Evolutionary conservation across 495 filamentous ascomycete genomes (phyloP), one percentile per base, ranked within the genome.

Genomic region (Neurospora sp.): DNA sequence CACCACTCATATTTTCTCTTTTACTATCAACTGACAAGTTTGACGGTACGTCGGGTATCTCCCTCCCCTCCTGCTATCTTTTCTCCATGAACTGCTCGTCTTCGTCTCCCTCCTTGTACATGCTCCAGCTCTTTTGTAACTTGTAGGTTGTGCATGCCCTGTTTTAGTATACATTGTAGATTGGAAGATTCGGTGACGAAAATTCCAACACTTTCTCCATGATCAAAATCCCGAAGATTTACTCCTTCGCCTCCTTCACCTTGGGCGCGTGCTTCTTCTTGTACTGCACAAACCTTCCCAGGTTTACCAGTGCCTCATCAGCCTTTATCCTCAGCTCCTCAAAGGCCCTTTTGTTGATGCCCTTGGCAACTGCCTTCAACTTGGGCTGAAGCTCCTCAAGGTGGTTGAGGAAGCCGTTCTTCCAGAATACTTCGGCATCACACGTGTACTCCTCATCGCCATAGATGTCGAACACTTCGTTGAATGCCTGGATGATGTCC

Each of bases 391-490:
- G 79, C 39, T 83, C 86, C 73, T 89, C 85, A 3, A 90, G 79
- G 76, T 89, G 87, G 77, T 83, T 79, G 59, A 89, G 78, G 76
- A 90, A 90, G n/a, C 82, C 83, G 71, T 87, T 82, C 70, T 84
- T 86, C 84, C 87, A 88, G 76, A 91, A 91, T 4, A 90, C 87
- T 43, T 88, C 85, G 72, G 78, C 82, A 73, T 90, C 89, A 74
- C 85, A 88, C 39, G 81, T 78, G 71, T 80, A 84, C 19, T 82
- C 81, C 72, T 86, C 85, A 71, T 91, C 89, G 8, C 86, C 86
- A 75, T 91, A 91, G 40, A 90, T 85, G 69, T 90, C 89, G 74
- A 89, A 89, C 28, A 91, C 72, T 76, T 89, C 86, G 78, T 90
- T 87, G 43, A 91, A 78, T 15, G 86, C 85, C 78, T 90, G 89